Base-by-base conservation (phyloP, 1,284 basidiomycete species). In the Pseudozyma sp. region DNA sequence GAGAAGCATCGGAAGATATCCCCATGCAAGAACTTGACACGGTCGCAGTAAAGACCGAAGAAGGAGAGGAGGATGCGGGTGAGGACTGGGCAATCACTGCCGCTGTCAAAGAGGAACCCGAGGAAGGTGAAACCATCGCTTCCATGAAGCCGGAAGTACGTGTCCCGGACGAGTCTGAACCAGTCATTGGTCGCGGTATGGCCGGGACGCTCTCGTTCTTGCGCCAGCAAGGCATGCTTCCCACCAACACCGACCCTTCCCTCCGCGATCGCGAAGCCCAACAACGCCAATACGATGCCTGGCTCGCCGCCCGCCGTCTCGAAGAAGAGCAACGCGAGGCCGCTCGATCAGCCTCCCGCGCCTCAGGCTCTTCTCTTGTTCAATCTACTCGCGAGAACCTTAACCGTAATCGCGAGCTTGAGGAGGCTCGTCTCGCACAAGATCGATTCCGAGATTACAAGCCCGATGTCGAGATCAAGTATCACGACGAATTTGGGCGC, bases 361-460 rank as follows among this genome's bases (percentile, higher is more conserved):
- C 81, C 35, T 76, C 76, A 11, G 81, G 80, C 10, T 68, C 61
- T 12, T 73, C 78, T 10, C 95, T 92, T 86, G 95, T 97, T 83
- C 96, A 98, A 86, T 92, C 93, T 19, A 92, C 93, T 69, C 90
- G 95, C 60, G 97, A 99, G 86, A 95, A 93, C 83, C 94, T 97
- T 86, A 97, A 97, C 83, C 90, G 93, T 61, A 85, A 91, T 77
- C 90, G 95, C 31, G 97, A 99, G 82, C 91, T 95, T 84, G 91
- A 93, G 76, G 95, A 97, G 76, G 92, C 95, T 9, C 90, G 93
- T 44, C 90, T 92, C 34, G 90, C 90, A 49, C 87, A 95, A 77
- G 93, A 97, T 42, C 85, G 90, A 52, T 99, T 93, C 89, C 92
- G 91, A 86, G 89, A 92, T 83, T 99, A 99, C 88, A 97, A 95